A percentile compares a stretch with the other conserved stretches of the same genome.
Evolutionary conservation across 306 rosid genomes (phyloP).

Genomic region (Casuarina cunninghamiana): DNA sequence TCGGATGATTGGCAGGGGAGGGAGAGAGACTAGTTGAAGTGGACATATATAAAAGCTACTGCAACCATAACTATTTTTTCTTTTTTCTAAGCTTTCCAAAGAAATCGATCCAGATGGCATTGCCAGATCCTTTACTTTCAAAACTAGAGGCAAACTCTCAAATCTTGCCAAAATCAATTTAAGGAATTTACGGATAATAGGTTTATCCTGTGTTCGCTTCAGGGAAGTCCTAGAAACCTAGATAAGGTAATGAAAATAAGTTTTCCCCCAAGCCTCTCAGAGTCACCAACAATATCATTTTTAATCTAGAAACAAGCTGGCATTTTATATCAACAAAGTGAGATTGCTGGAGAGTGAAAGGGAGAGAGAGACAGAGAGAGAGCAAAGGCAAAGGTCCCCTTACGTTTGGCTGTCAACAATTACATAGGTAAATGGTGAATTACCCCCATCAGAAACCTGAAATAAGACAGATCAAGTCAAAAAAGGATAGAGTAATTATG

Average conservation of each 20-base stretch:
- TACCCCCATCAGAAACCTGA: conserved; percentile 84
- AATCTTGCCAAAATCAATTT: neutral
- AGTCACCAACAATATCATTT: conserved; percentile 8
- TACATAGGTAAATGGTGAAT: conserved; percentile 81
- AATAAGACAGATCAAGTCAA: conserved; percentile 27
- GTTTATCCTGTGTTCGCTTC: neutral
- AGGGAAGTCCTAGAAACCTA: neutral
- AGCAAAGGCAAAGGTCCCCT: conserved; percentile 31
- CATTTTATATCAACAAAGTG: conserved; percentile 16
- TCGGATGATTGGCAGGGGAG: neutral
- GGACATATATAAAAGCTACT: neutral
- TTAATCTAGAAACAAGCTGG: conserved; percentile 12
- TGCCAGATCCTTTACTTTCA: neutral
- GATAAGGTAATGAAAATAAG: conserved; percentile 5
- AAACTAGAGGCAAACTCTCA: neutral
- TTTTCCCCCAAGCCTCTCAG: neutral
- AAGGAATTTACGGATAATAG: neutral
- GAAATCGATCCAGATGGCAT: neutral
- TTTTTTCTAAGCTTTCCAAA: neutral
- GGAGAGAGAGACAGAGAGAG: conserved; percentile 9
- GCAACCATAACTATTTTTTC: neutral
- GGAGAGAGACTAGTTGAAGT: neutral
- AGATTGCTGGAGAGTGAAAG: neutral
- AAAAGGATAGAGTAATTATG: neutral
- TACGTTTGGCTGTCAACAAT: conserved; percentile 90